Base-by-base conservation (phyloP, 2,329 filamentous ascomycete species). In the Sclerotinia borealis region DNA sequence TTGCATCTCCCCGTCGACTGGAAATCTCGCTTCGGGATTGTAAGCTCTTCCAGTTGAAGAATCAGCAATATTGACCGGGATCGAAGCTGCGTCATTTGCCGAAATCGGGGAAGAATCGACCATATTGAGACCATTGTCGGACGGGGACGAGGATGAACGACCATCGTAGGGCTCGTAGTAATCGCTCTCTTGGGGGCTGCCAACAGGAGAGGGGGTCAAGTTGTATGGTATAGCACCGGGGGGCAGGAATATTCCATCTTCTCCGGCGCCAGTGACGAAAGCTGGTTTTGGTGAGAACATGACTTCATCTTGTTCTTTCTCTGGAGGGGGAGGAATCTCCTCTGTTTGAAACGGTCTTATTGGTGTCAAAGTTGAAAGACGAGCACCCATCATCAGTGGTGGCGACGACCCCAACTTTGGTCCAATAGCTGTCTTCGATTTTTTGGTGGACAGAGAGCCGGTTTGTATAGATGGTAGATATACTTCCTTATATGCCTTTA, bases 141-240 rank as follows among this genome's bases (percentile, higher is more conserved):
- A 56, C 11, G 27, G 54, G n/a, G 39, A n/a, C n/a, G n/a, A 56
- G 2, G n/a, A 22, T 31, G 54, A 45, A 17, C 29, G 7, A 25
- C n/a, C 8, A 45, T 13, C 8, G 19, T 22, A 25, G 17, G n/a
- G 39, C 13, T 31, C 27, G 22, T 31, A 11, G 27, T 4, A 34
- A 17, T 34, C 27, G 8, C 22, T 45, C 7, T 25, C 54, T 56
- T 45, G 54, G 5, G 15, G 11, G 29, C 39, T 56, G 6, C 5
- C 29, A 34, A 29, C 19, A 34, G 54, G 54, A 25, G 54, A 56
- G 25, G 54, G 54, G 1, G 54, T 45, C 19, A 56, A 25, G 15
- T 56, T 56, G 29, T 56, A 56, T 31, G 54, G 54, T 25, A 56
- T 13, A 15, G 54, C 54, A 34, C 54, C 54, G 22, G 54, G 54